These are phyloP conservation scores for Fusarium austroafricanum DNA, from an alignment of 2,329 filamentous ascomycete species.

Conservation along the genomic window DNA sequence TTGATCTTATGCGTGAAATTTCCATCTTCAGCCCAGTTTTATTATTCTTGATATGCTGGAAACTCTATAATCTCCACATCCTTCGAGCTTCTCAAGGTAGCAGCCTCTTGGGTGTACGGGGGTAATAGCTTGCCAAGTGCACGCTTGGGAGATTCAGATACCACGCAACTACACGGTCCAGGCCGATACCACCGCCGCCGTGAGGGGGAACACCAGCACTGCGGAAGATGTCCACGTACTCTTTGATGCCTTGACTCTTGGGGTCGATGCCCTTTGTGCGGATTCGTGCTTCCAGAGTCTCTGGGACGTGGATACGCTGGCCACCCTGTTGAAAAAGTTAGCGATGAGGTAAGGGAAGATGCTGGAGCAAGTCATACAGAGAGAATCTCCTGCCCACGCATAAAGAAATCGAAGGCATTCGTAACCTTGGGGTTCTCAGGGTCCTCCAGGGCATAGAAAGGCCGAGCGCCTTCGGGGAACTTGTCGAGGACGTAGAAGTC, in stretches of 20 bases:
- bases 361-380: slow-evolving; percentile 59
- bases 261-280: slow-evolving; percentile 84
- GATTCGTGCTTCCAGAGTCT: slow-evolving; percentile 81
- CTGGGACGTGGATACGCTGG: slow-evolving; percentile 87
- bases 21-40: slow-evolving; percentile 11
- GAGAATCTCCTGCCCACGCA: slow-evolving; percentile 92
- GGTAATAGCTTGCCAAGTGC: slow-evolving; percentile 68
- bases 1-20: neutral
- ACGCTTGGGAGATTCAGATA: slow-evolving; percentile 70
- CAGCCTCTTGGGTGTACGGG: slow-evolving; percentile 70
- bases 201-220: slow-evolving; percentile 90
- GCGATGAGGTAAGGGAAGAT: neutral
- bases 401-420: slow-evolving; percentile 84
- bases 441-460: slow-evolving; percentile 90
- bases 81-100: slow-evolving; percentile 54
- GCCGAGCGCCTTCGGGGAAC: slow-evolving; percentile 88
- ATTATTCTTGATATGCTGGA: slow-evolving; percentile 4
- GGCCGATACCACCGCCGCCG: slow-evolving; percentile 87
- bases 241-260: slow-evolving; percentile 78
- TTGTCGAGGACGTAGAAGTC: slow-evolving; percentile 99
- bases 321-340: slow-evolving; percentile 61
- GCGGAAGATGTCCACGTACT: slow-evolving; percentile 86
- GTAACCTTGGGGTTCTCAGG: slow-evolving; percentile 73
- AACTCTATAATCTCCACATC: neutral
- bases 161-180: slow-evolving; percentile 85